Evolutionary conservation across 208 protist genomes (phyloP), one percentile per base, ranked within the genome.

Genomic region (Leishmania gerbilli): DNA sequence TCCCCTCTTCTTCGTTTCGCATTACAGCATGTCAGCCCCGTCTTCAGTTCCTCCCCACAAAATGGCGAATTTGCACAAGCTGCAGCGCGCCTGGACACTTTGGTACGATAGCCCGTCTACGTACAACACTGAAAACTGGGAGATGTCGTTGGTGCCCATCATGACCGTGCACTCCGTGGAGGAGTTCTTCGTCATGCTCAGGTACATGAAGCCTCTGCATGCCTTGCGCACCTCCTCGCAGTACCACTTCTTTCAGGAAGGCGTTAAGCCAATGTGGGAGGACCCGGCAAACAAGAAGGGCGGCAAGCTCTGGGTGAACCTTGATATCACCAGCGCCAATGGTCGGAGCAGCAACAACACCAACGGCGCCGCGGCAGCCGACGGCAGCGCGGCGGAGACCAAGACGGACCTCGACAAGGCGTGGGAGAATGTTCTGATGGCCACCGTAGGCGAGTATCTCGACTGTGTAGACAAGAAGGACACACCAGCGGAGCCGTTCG

Each of bases 201-300:
- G 93, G 58, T 93, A 92, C 81, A 95, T 96, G 85, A 98, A 98
- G 77, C 92, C 90, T 17, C 87, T 95, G 13, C 95, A 94, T 83
- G 86, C 91, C 19, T 84, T 98, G 64, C 89, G 89, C 64, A 90
- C 91, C 5, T 94, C 92, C 40, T 88, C 93, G 56, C 95, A 97
- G 85, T 98, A 97, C 76, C 95, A 98, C 84, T 95, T 98, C 76
- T 98, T 98, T 71, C 95, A 97, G 64, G 88, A 95, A 49, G 93
- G 93, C 40, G 91, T 98, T 37, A 97, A 97, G 84, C 95, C 95
- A 45, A 97, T 97, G 94, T 97, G 93, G 94, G 95, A 98, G 77
- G 95, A 98, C 82, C 81, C 88, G 2, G 94, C 86, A n/a, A 98
- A 98, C 84, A 91, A 93, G 78, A 88, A 93, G 31, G 95, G 95